Base-by-base conservation (phyloP, 352 stramenopile species). In the Phytophthora capsici region DNA sequence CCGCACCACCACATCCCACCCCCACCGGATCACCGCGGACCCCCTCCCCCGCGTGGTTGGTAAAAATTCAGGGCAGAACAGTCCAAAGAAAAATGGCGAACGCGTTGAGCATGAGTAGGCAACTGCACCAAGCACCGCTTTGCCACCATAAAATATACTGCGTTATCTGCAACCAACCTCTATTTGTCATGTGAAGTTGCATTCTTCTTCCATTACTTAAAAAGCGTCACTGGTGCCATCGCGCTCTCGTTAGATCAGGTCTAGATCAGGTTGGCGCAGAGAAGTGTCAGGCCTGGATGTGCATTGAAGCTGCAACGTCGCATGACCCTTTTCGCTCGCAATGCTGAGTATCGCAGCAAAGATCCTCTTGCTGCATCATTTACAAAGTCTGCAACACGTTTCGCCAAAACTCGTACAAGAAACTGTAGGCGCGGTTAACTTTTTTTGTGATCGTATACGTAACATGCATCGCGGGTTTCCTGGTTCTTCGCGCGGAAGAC, bases 11-110 rank as follows among this genome's bases (percentile, higher is more conserved):
- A 55, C 58, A 38, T 32, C 22, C 40, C 28, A 2, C 49, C 58
- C 3, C 28, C 47, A 13, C 48, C 58, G 14, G 40, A 60, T 30
- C 58, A 66, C 20, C 49, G 32, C 30, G 40, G 40, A 12, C 57
- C 58, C 17, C 60, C 38, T 4, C 51, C 58, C 26, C 60, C 46
- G 5, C 51, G 45, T n/a, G 59, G 59, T n/a, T 68, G 49, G 59
- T 67, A 56, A 67, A 16, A 14, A n/a, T n/a, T 22, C 14, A 9
- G 36, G 16, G 36, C 20, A 19, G 49, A 7, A 22, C 12, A 13
- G 34, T 36, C 14, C 9, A 32, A 45, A 4, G 6, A 36, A 50
- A 56, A 44, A 45, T 10, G 14, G 36, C 14, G 36, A 41, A 41
- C 16, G 36, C 9, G 28, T 34, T 14, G 28, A 34, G 28, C 28